Base-by-base conservation (phyloP, 1,284 basidiomycete genomes). In the Rhizopogon parksii region DNA sequence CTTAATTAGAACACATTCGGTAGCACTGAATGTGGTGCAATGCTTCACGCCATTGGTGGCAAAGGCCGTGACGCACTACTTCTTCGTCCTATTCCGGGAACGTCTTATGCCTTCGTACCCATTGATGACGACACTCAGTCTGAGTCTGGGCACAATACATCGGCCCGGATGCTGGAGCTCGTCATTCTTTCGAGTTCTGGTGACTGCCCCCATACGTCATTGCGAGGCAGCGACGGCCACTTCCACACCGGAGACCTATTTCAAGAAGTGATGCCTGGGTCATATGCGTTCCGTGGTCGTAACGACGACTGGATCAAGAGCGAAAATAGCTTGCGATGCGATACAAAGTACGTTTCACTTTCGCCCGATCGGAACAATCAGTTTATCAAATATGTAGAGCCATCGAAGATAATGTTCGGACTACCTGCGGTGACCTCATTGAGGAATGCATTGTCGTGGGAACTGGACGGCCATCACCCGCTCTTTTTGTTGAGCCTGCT, bases 221-320 rank as follows among this genome's bases (percentile, higher is more conserved):
- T 87, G 15, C 76, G 83, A 49, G 60, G 72, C 43, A 55, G 68
- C 0, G 83, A 87, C 60, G 83, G 83, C 5, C 69, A 84, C 59
- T 85, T 82, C 67, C 83, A 85, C 64, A 88, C 85, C 9, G 85
- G 85, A 4, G 85, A 88, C 61, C 69, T 88, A 21, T 88, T 88
- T 71, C 72, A 79, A 56, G 78, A 84, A 60, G 69, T 74, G 32
- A 53, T 67, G 1, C 71, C 77, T 1, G 80, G 81, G 0, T 67
- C 66, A 53, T 88, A 81, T 63, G 61, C 79, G 27, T 84, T 78
- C 60, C 75, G 81, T 45, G 85, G 85, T 14, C 75, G 85, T 38
- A 78, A 85, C 55, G 85, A 87, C 55, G 85, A 88, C 63, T 88
- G 85, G 85, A 87, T 88, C 63, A 87, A 87, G 68, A 83, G 79